Conservation (phyloP, 179 eudicot genomes). For the Amaranthus tricolor region DNA sequence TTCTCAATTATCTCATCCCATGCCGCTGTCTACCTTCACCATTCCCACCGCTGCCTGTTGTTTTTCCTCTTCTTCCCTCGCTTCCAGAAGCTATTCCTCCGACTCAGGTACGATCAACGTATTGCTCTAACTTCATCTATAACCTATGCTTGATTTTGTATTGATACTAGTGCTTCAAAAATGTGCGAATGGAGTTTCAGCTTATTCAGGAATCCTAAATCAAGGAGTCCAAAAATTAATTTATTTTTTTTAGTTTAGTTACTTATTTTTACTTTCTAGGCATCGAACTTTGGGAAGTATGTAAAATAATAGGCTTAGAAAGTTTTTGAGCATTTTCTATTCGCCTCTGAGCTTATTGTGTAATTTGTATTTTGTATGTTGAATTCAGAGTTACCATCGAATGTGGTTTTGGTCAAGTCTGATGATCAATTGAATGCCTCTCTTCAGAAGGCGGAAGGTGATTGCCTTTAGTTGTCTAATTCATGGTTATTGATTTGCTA, state of each 20-base stretch:
- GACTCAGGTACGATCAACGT: conserved; percentile 21
- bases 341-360: no score
- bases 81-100: conserved; percentile 30
- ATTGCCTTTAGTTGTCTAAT: background rate
- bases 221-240: no score
- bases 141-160: no score
- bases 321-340: no score
- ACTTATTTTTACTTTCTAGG: no score
- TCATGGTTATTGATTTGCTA: background rate
- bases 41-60: conserved; percentile 27
- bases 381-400: conserved; percentile 27
- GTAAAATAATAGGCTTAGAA: no score
- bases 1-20: conserved; percentile 1
- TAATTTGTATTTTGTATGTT: background rate
- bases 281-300: no score
- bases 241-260: no score
- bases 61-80: conserved; percentile 15
- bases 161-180: background rate
- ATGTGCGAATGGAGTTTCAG: background rate
- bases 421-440: conserved; percentile 37
- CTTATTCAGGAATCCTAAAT: no score
- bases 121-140: background rate
- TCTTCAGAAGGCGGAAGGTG: conserved; percentile 37
- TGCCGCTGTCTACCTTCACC: conserved; percentile 19
- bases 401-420: conserved; percentile 36